Conservation (phyloP, 306 rosid species). For the Lathyrus aphaca region DNA sequence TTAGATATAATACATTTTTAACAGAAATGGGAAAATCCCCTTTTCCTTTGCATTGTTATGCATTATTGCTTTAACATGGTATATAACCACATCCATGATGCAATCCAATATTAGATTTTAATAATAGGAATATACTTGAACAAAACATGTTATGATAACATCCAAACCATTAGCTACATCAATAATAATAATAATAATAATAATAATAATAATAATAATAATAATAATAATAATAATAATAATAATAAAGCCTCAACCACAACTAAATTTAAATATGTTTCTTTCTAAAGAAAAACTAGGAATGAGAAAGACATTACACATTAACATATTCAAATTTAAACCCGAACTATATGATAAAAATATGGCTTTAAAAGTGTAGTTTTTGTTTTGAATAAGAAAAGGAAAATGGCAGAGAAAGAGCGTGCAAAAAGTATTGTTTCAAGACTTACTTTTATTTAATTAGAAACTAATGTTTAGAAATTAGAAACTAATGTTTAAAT, state of each 20-base stretch:
- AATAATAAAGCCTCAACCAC: background rate
- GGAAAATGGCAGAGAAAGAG: too few species aligned
- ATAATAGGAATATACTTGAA: background rate
- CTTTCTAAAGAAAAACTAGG: background rate
- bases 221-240: background rate
- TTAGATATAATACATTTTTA: too few species aligned
- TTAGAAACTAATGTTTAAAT: too few species aligned
- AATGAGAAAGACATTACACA: conserved; percentile 15
- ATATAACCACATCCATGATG: too few species aligned
- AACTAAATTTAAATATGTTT: background rate
- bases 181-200: conserved; percentile 1
- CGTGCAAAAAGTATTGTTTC: too few species aligned
- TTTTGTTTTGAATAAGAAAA: too few species aligned
- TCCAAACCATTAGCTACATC: background rate
- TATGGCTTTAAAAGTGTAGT: background rate
- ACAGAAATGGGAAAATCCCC: too few species aligned
- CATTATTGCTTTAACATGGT: too few species aligned
- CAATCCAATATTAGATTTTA: too few species aligned
- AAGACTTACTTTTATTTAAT: too few species aligned
- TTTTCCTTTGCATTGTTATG: too few species aligned
- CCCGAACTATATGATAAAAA: background rate
- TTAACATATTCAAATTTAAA: background rate
- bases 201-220: background rate
- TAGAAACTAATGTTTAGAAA: too few species aligned
- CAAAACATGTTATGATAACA: background rate